These are phyloP conservation scores for Tremella mesenterica DNA, from an alignment of 768 basidiomycete genomes.

Conservation along the genomic window DNA sequence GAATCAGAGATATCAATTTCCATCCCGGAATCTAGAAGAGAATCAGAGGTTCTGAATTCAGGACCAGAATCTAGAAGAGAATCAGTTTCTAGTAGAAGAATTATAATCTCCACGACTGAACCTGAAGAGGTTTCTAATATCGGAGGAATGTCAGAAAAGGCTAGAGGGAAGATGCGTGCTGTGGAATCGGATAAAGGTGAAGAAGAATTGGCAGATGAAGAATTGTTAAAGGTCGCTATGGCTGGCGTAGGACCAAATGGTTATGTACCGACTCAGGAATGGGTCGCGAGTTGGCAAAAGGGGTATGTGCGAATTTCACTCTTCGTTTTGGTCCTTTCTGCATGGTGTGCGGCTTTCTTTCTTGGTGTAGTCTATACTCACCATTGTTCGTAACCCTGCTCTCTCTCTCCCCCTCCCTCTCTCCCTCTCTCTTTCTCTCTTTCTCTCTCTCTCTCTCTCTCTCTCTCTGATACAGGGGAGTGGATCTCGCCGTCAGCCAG, in stretches of 20 bases:
- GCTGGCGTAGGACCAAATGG: conserved; percentile 75
- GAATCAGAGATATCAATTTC: too few species aligned
- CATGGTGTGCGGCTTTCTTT: too few species aligned
- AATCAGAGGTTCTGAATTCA: too few species aligned
- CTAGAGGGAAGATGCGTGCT: conserved; percentile 80
- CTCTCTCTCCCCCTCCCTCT: not conserved
- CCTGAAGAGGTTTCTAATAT: conserved; percentile 32
- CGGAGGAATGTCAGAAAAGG: conserved; percentile 64
- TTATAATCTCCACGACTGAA: too few species aligned
- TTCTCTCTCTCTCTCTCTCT: too few species aligned
- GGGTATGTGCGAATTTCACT: conserved; percentile 52
- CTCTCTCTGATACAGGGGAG: too few species aligned
- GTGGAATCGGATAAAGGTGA: conserved; percentile 32
- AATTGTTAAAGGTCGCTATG: conserved; percentile 59
- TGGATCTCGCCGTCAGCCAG: too few species aligned
- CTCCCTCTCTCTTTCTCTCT: too few species aligned
- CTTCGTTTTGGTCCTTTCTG: not conserved
- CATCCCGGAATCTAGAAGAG: too few species aligned
- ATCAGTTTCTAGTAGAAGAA: too few species aligned
- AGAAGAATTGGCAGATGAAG: conserved; percentile 46
- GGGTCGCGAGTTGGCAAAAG: conserved; percentile 93
- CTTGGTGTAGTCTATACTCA: too few species aligned
- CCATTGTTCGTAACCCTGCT: not conserved
- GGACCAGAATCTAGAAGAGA: too few species aligned
- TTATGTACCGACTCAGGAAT: conserved; percentile 92